Conservation (phyloP, 2,329 filamentous ascomycete genomes). For the Coniochaeta pulveracea region DNA sequence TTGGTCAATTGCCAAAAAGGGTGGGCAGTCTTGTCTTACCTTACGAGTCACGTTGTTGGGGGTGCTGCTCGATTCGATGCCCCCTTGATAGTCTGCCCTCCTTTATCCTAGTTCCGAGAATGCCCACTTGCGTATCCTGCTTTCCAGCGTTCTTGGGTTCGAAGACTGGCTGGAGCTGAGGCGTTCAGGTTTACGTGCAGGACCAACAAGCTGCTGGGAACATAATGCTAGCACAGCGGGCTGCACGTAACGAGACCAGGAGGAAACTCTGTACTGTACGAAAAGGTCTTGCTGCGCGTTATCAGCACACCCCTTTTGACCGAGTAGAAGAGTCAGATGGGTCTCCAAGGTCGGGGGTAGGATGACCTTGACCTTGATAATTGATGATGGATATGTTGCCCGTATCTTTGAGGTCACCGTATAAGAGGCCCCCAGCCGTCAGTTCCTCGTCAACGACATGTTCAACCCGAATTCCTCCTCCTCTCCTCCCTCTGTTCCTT, state of each 20-base stretch:
- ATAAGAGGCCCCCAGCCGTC: constrained; percentile 1
- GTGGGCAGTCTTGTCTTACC: constrained; percentile 5
- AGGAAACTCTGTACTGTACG: too few species aligned
- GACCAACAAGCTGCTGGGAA: too few species aligned
- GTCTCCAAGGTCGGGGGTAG: neutral
- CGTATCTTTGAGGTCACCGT: constrained; percentile 3
- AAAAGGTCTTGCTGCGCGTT: neutral
- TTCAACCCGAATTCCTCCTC: constrained; percentile 1
- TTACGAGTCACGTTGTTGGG: constrained; percentile 18
- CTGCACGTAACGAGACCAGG: too few species aligned
- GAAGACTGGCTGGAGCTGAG: constrained; percentile 12
- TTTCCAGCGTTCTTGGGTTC: too few species aligned
- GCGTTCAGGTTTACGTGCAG: too few species aligned
- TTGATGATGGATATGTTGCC: neutral
- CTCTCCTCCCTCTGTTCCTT: neutral
- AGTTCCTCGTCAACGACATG: constrained; percentile 1
- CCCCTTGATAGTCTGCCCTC: constrained; percentile 9
- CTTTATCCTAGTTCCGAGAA: constrained; percentile 9
- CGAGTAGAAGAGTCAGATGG: constrained; percentile 3
- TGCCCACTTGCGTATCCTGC: constrained; percentile 9
- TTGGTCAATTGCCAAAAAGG: too few species aligned
- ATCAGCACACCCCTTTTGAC: constrained; percentile 5
- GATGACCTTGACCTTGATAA: constrained; percentile 1
- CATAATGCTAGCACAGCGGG: too few species aligned
- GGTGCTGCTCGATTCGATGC: constrained; percentile 5